A percentile compares a stretch with the other conserved stretches of the same genome.
phyloP scores from a whole-genome alignment of 345 rosid genomes.

The Salix exigua region DNA sequence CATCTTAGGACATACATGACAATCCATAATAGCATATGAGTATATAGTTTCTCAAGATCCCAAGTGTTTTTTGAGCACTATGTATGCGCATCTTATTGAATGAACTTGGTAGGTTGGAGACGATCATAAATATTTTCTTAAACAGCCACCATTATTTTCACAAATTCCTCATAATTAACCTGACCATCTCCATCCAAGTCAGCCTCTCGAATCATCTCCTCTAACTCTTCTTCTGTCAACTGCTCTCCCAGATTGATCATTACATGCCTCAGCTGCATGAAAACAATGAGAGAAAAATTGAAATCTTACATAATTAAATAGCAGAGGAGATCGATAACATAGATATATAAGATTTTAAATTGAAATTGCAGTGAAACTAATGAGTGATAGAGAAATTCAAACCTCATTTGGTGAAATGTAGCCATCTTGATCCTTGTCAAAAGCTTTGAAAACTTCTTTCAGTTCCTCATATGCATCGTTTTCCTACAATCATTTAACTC shows the following conservation, averaged over 20 bases:
- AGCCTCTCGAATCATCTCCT: conserved; percentile 50
- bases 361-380: too few relatives aligned
- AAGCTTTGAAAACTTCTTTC: conserved; percentile 21
- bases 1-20: not conserved
- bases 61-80: not conserved
- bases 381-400: not conserved
- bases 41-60: not conserved
- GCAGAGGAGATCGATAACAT: too few relatives aligned
- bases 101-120: not conserved
- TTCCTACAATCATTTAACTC: not conserved
- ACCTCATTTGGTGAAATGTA: conserved; percentile 23
- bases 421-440: conserved; percentile 24
- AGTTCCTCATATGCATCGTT: conserved; percentile 18
- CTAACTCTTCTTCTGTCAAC: conserved; percentile 47
- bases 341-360: too few relatives aligned
- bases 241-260: conserved; percentile 57
- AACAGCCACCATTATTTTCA: conserved; percentile 52
- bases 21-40: too few relatives aligned
- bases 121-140: not conserved
- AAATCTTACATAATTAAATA: not conserved
- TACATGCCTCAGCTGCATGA: conserved; percentile 45
- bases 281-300: not conserved
- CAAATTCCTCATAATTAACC: conserved; percentile 63
- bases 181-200: conserved; percentile 64
- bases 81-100: too few relatives aligned